These are phyloP conservation scores for Sarocladium brachiariae DNA, from an alignment of 2,329 filamentous ascomycete genomes.

Conservation along the genomic window DNA sequence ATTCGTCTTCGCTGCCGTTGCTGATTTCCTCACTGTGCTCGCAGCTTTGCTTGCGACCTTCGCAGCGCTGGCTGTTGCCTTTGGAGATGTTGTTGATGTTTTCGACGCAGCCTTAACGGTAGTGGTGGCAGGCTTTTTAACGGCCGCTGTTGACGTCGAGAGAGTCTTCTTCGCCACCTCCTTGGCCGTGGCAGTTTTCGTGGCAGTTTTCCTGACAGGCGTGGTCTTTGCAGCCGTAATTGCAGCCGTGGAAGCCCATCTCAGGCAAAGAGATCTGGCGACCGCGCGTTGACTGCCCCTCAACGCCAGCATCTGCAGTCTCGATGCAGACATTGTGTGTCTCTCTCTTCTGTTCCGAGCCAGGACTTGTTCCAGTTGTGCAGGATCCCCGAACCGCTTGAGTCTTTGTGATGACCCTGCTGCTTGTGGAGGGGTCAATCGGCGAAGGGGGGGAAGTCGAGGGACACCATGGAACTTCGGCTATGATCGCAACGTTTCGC, in stretches of 20 bases:
- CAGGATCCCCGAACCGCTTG: no score
- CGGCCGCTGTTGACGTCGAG: neutral
- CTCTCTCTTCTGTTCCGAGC: neutral
- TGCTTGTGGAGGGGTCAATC: no score
- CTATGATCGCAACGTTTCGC: neutral
- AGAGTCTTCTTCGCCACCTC: neutral
- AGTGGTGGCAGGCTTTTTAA: neutral
- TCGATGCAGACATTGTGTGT: neutral
- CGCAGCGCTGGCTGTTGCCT: neutral
- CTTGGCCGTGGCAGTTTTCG: neutral
- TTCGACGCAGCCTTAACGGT: neutral
- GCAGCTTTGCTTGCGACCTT: neutral
- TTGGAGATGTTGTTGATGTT: neutral
- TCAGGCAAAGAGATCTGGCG: neutral
- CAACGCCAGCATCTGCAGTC: slow-evolving; percentile 5
- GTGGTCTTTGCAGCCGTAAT: neutral
- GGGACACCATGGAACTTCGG: no score
- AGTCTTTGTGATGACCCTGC: no score
- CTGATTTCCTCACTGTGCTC: neutral
- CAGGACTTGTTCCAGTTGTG: neutral
- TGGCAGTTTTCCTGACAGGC: neutral
- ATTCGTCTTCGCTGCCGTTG: neutral
- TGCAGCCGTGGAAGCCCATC: neutral
- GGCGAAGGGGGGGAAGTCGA: no score
- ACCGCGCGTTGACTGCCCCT: neutral